Percentiles rank a stretch among this genome's conserved stretches.
Conservation (phyloP, 2,329 filamentous ascomycete species). For the Apiospora phragmitis region DNA sequence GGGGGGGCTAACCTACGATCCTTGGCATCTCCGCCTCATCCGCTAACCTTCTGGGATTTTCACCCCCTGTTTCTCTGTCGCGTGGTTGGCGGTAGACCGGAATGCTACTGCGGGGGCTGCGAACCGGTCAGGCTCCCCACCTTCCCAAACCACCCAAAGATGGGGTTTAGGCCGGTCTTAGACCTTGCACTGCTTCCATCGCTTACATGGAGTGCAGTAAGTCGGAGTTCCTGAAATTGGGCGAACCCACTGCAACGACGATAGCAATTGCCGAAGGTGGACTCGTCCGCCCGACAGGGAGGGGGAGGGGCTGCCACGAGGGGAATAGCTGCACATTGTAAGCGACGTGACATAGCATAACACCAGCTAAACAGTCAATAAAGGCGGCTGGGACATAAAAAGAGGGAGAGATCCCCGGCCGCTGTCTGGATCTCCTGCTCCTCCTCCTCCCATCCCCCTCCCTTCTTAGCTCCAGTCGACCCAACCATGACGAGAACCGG, state of each 20-base stretch:
- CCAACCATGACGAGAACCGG: constrained; percentile 4
- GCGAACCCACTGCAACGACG: not conserved
- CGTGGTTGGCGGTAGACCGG: not conserved
- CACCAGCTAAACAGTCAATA: not conserved
- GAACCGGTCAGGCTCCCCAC: not conserved
- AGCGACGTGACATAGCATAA: not conserved
- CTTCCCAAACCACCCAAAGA: not conserved
- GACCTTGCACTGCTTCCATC: not conserved
- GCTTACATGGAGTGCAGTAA: not conserved
- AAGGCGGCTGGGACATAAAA: not conserved
- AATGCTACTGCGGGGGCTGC: not conserved
- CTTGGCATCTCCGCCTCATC: not conserved
- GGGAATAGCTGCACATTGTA: not conserved
- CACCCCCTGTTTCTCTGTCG: not conserved
- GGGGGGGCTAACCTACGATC: not conserved
- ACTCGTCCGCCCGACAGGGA: not conserved
- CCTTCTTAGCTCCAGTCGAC: not conserved
- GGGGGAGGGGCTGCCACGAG: not conserved
- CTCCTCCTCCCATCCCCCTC: not conserved
- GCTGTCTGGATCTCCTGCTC: not conserved
- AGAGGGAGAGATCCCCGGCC: not conserved
- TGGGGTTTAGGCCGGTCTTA: not conserved
- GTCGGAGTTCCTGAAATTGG: not conserved
- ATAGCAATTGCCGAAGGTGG: not conserved
- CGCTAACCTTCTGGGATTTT: not conserved